Evolutionary conservation across 352 stramenopile species (phyloP), one percentile per base, ranked within the genome.

Genomic region (Globisporangium viniferum): DNA sequence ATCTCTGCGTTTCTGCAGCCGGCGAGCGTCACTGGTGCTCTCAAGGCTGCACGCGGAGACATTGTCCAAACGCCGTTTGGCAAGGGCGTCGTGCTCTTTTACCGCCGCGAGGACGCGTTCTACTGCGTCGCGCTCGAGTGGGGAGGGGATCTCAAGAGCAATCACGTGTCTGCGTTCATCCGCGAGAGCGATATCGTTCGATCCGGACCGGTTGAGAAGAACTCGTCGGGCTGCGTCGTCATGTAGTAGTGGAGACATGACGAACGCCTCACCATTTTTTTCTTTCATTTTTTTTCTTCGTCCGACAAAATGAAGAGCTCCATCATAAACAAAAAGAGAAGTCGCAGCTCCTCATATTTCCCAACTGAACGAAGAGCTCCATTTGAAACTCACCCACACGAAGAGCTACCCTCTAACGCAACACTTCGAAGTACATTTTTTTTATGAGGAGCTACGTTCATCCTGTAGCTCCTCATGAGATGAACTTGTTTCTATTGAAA

Each of bases 11-110:
- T 85, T 62, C 62, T 95, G 57, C 82, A 94, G 55, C 81, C 86
- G 0, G 22, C 65, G 12, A 76, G 71, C 49, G 83, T 95, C 39
- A 71, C 77, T 0, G 73, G 82, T n/a, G 41, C 71, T 18, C 79
- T 95, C 48, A 85, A 84, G 36, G 88, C 88, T 5, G 85, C 80
- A 20, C 80, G 86, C n/a, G 88, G 88, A 9, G 88, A 95, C 59
- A 67, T 93, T 4, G 88, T 95, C 6, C 75, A 76, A 68, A 95
- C 88, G n/a, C 86, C 88, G 15, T 95, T 83, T 65, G 88, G 86
- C 51, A 84, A 75, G 20, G 88, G 88, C 31, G 75, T 92, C 22
- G 84, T 95, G 60, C 76, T 93, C 49, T 72, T 74, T 48, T 92
- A 89, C 73, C 84, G 86, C 4, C 70, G 70, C 0, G 48, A 75